Conservation (phyloP, 352 stramenopile species). For the Phytophthora citrophthora region DNA sequence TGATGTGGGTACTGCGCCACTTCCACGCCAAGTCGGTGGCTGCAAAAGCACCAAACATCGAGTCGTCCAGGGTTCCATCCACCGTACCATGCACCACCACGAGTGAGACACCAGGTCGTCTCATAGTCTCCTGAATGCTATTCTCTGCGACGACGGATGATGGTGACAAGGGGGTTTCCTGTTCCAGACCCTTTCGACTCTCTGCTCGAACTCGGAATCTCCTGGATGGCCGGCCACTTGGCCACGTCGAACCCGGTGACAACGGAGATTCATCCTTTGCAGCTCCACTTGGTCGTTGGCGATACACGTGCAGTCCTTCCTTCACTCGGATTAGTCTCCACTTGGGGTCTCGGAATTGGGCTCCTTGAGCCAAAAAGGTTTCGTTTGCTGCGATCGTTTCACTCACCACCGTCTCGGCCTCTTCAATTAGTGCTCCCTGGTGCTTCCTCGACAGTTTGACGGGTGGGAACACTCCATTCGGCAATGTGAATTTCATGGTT, state of each 20-base stretch:
- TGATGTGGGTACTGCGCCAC: constrained; percentile 51
- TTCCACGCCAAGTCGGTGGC: constrained; percentile 51
- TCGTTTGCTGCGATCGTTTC: constrained; percentile 53
- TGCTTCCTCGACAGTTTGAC: constrained; percentile 36
- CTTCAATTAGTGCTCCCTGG: constrained; percentile 32
- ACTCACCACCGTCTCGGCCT: constrained; percentile 45
- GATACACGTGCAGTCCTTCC: constrained; percentile 47
- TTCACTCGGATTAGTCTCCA: constrained; percentile 52
- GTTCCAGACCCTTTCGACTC: constrained; percentile 6
- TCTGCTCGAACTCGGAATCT: not conserved
- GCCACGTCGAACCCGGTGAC: not conserved
- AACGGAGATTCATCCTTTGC: not conserved
- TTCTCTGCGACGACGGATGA: constrained; percentile 7
- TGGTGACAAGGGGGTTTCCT: constrained; percentile 3
- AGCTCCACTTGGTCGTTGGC: constrained; percentile 11
- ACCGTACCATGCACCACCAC: constrained; percentile 49
- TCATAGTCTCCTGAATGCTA: constrained; percentile 34
- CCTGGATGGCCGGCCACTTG: not conserved
- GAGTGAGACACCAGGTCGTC: constrained; percentile 36
- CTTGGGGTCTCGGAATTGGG: constrained; percentile 26
- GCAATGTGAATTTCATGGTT: constrained; percentile 49
- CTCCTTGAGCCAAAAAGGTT: constrained; percentile 35
- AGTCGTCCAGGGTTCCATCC: constrained; percentile 61
- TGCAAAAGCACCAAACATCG: constrained; percentile 50
- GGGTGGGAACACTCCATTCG: constrained; percentile 39